These are phyloP conservation scores for Torrubiellomyces zombiae DNA, from an alignment of 2,329 filamentous ascomycete genomes.

Conservation along the genomic window DNA sequence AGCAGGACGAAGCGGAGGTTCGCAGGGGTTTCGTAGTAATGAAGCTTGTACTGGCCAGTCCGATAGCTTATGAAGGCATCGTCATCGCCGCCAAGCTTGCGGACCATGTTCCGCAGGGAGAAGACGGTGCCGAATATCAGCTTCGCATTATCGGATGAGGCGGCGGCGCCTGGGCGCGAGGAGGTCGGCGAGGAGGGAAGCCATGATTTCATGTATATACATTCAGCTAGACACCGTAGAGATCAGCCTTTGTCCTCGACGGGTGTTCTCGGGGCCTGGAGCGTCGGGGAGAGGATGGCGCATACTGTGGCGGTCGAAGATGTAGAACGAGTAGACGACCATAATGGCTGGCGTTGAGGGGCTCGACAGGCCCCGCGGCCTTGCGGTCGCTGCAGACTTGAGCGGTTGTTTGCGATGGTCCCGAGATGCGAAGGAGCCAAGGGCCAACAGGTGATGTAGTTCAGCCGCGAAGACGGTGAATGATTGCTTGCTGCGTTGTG, in stretches of 20 bases:
- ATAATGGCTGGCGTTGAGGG: constrained; percentile 33
- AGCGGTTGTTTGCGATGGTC: too few species aligned
- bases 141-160: constrained; percentile 78
- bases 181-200: constrained; percentile 27
- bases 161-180: constrained; percentile 27
- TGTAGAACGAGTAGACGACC: constrained; percentile 96
- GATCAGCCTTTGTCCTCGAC: not conserved
- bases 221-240: constrained; percentile 85
- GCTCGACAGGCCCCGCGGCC: too few species aligned
- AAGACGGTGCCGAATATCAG: constrained; percentile 95
- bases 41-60: constrained; percentile 90
- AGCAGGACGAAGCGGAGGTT: constrained; percentile 94
- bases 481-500: too few species aligned
- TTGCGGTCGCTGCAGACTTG: too few species aligned
- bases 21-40: constrained; percentile 96
- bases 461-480: too few species aligned
- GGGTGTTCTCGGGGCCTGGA: not conserved
- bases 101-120: constrained; percentile 89
- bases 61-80: constrained; percentile 91
- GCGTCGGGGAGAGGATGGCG: constrained; percentile 3
- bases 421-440: too few species aligned
- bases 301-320: constrained; percentile 95
- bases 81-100: constrained; percentile 84
- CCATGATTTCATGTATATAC: constrained; percentile 90
- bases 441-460: too few species aligned